Base-by-base conservation (phyloP, 768 basidiomycete species). In the Pleurotus giganteus region DNA sequence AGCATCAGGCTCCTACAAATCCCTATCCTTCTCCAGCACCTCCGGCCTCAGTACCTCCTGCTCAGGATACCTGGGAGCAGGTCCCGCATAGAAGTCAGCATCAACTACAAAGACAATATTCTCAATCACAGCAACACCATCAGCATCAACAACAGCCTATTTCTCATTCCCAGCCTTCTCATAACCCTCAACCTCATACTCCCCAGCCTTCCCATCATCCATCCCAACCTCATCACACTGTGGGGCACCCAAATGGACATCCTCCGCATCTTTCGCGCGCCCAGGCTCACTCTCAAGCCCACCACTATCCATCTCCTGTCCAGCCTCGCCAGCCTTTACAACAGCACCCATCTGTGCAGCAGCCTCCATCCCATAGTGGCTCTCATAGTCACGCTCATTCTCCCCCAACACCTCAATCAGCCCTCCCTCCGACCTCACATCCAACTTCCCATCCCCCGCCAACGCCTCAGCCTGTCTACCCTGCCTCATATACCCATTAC, bases 11-110 rank as follows among this genome's bases (percentile, higher is more conserved):
- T 49, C 74, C 75, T 58, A 64, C 66, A 24, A 76, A 76, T 56
- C 72, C 78, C 7, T 79, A 79, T 55, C 77, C 77, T n/a, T 71
- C 76, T 41, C 71, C 74, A 50, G 71, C 68, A 3, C 70, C 70
- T 28, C 72, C 76, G 1, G 69, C 73, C 12, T 65, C 72, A 19
- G 69, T 74, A 4, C 71, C 76, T 26, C 71, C 73, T 29, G 69
- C 69, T 28, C 76, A 77, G 58, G 68, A 68, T 5, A 65, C 70
- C 24, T 77, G 76, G 76, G 66, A 70, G 13, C 72, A 67, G 50
- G 32, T 19, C 12, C 15, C 49, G 15, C 27, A 15, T 4, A 26
- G n/a, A 21, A 47, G 46, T 51, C 49, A 59, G 12, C 71, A 67
- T 24, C 55, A 68, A 4, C 69, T 68, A 26, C 61, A n/a, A n/a